Evolutionary conservation across 176 grass and related monocot species (phyloP), one percentile per base, ranked within the genome.

Genomic region (Areca catechu): DNA sequence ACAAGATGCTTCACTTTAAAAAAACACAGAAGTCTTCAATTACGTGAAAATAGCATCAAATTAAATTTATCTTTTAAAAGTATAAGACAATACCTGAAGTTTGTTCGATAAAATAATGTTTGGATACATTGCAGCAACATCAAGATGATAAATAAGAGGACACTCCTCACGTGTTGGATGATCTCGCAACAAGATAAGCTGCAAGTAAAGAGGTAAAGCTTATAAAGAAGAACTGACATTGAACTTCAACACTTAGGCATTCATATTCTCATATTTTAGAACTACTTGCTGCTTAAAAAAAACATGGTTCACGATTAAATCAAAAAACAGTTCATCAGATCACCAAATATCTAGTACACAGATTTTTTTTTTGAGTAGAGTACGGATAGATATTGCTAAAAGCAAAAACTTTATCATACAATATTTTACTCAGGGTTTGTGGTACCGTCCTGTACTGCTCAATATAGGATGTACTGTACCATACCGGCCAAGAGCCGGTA

Each of bases 101-200:
- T 86, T 88, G 68, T 97, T 97, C 37, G 86, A 91, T 70, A 97
- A 88, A 85, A 97, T 97, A 57, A 97, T 97, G 74, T 97, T 97
- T 73, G 92, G 92, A 82, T 97, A 97, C 92, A 97, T 97, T 48
- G 92, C 92, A 77, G 86, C 92, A 68, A 97, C 92, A 91, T 97
- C 92, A 48, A 97, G 77, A 87, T 97, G 92, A 85, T 97, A 97
- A 79, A 97, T 97, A 68, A 97, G 83, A 57, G 92, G 92, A 14
- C 66, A 69, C 70, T 97, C 86, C 81, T 97, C 92, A 65, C 78
- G 58, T 68, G 57, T 79, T 75, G 92, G 92, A 69, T 91, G 77
- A 68, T 97, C 86, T 56, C 72, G 80, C 71, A 97, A 88, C n/a
- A 69, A 82, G 53, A 82, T 53, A 76, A 97, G 92, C 86, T 96